Base-by-base conservation (phyloP, 1,284 basidiomycete genomes). In the Singerocomus inundabilis region DNA sequence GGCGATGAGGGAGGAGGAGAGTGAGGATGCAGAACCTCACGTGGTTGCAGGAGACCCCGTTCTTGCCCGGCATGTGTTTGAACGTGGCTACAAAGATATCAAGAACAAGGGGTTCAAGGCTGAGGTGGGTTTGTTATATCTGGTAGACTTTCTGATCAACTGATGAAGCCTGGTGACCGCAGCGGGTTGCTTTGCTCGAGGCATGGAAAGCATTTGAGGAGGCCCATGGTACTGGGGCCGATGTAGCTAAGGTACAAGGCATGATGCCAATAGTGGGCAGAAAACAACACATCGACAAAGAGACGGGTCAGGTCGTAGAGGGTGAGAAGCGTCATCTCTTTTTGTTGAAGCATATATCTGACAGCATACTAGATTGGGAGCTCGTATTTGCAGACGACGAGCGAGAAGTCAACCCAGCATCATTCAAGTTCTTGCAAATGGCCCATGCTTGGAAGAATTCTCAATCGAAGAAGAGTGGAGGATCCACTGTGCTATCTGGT, bases 301-400 rank as follows among this genome's bases (percentile, higher is more conserved):
- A 93, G 65, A 89, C 88, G 7, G 88, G 88, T 2, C 87, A 90
- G 54, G 84, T 82, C 36, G 82, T 93, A 48, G 93, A 95, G 81
- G 93, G 91, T 91, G 61, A 46, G 82, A 5, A 35, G 34, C 50
- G 10, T 35, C 15, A 10, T 49, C 5, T 51, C 21, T 57, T 33
- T 41, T 37, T 8, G n/a, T 13, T 46, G 9, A 35, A 30, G 30
- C 29, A 25, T 29, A 36, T 33, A 18, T 29, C 12, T 54, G 44
- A 51, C 36, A 13, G 32, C 46, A 32, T 47, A 25, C 15, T 64
- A 93, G 92, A 95, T 65, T 96, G 90, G 86, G 93, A 96, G 66
- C 83, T 95, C 64, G 85, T 94, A 21, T 98, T 97, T 70, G 85
- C 92, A 29, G 94, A 97, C 74, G 94, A 98, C 77, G 92, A 96